A percentile compares a stretch with the other conserved stretches of the same genome.
Evolutionary conservation across 371 early-diverging fungal genomes (phyloP).

Genomic region (Synchytrium microbalum): DNA sequence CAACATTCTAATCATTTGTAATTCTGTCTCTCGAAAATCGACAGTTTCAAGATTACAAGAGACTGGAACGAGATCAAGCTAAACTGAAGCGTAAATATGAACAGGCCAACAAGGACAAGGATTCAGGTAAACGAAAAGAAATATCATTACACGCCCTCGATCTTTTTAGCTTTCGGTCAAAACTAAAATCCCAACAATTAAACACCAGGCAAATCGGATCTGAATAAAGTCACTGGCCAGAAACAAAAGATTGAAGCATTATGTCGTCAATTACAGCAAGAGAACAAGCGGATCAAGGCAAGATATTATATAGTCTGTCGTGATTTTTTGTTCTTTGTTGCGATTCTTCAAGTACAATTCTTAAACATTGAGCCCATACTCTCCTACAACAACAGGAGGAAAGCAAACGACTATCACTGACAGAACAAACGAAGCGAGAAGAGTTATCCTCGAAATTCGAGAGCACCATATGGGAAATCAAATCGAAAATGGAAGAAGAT

Average conservation of each 20-base stretch:
- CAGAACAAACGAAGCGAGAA: slow-evolving; percentile 38
- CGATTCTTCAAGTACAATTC: not conserved
- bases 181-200: not conserved
- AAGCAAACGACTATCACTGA: slow-evolving; percentile 23
- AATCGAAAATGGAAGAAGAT: slow-evolving; percentile 37
- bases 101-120: slow-evolving; percentile 18
- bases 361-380: slow-evolving; percentile 8
- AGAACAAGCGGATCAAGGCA: slow-evolving; percentile 30
- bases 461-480: slow-evolving; percentile 41
- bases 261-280: slow-evolving; percentile 42
- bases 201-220: slow-evolving; percentile 24
- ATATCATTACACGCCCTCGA: not conserved
- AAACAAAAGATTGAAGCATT: slow-evolving; percentile 40
- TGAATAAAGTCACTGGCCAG: slow-evolving; percentile 24
- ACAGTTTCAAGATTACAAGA: slow-evolving; percentile 38
- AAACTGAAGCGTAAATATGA: slow-evolving; percentile 18
- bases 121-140: slow-evolving; percentile 11
- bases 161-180: slow-evolving; percentile 4
- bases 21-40: not conserved
- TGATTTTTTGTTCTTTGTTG: slow-evolving; percentile 3
- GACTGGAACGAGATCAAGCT: slow-evolving; percentile 30
- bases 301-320: not conserved
- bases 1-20: no score
- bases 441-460: slow-evolving; percentile 41
- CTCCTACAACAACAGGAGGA: slow-evolving; percentile 24